phyloP scores from a whole-genome alignment of 345 rosid genomes.

The Sonneratia caseolaris region DNA sequence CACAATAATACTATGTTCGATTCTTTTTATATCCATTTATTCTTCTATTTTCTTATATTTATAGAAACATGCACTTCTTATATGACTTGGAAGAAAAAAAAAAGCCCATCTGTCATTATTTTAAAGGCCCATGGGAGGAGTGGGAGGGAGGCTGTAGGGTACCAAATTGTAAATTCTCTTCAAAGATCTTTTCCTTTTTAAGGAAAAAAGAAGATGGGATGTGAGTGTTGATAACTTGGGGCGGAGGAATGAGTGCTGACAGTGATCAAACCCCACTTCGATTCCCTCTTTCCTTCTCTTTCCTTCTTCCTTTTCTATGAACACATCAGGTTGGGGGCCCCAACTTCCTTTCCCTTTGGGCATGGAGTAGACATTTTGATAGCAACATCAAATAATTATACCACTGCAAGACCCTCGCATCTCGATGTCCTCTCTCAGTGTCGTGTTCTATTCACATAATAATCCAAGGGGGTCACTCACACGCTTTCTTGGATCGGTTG shows the following conservation, averaged over 20 bases:
- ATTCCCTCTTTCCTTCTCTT: not conserved
- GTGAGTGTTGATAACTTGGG: not conserved
- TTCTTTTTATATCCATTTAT: no score
- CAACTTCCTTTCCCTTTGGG: constrained; percentile 12
- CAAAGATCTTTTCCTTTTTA: constrained; percentile 7
- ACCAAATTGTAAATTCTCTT: not conserved
- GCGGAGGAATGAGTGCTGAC: not conserved
- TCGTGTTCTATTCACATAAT: not conserved
- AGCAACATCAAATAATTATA: constrained; percentile 7
- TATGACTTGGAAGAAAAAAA: no score
- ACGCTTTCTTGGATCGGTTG: not conserved
- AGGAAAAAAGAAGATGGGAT: constrained; percentile 5
- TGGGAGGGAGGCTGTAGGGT: not conserved
- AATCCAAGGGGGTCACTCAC: not conserved
- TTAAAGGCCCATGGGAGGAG: no score
- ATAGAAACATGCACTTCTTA: no score
- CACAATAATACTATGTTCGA: no score
- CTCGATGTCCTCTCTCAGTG: not conserved
- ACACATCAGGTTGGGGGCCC: constrained; percentile 12
- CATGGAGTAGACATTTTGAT: constrained; percentile 24
- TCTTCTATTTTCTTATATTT: no score
- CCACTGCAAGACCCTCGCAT: not conserved
- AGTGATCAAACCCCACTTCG: constrained; percentile 6
- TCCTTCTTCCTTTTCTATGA: not conserved
- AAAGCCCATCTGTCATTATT: no score